Evolutionary conservation across 208 protist genomes (phyloP).

Genomic region (Porcisia deanei): DNA sequence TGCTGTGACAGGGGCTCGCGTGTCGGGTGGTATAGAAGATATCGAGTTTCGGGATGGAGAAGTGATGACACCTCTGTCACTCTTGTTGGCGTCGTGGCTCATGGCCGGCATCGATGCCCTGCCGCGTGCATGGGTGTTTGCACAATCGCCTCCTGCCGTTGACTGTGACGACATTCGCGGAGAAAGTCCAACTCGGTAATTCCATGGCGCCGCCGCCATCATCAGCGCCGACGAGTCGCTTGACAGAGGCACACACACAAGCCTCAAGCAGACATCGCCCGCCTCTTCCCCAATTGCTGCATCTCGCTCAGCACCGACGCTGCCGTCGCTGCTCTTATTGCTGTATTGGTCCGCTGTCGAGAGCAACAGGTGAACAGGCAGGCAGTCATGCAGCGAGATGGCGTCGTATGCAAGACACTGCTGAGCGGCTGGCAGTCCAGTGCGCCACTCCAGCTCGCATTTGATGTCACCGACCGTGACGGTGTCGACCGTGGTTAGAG

Average conservation of each 20-base stretch:
- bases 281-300: neutral
- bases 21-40: neutral
- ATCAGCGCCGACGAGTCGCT: neutral
- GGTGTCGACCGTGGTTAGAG: neutral
- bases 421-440: conserved; percentile 34
- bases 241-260: conserved; percentile 24
- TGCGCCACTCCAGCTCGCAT: conserved; percentile 40
- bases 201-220: neutral
- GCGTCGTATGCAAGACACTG: conserved; percentile 36
- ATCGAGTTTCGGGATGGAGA: conserved; percentile 11
- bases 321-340: neutral
- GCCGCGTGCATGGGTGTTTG: neutral
- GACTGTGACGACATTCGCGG: neutral
- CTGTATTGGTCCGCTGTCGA: neutral
- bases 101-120: neutral
- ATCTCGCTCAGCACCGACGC: neutral
- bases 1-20: neutral
- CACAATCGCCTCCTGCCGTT: neutral
- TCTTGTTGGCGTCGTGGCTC: neutral
- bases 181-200: neutral
- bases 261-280: conserved; percentile 4
- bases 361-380: conserved; percentile 48
- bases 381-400: conserved; percentile 42
- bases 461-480: conserved; percentile 52
- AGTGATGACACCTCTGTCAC: neutral